Base-by-base conservation (phyloP, 306 rosid genomes). In the Alnus glutinosa region DNA sequence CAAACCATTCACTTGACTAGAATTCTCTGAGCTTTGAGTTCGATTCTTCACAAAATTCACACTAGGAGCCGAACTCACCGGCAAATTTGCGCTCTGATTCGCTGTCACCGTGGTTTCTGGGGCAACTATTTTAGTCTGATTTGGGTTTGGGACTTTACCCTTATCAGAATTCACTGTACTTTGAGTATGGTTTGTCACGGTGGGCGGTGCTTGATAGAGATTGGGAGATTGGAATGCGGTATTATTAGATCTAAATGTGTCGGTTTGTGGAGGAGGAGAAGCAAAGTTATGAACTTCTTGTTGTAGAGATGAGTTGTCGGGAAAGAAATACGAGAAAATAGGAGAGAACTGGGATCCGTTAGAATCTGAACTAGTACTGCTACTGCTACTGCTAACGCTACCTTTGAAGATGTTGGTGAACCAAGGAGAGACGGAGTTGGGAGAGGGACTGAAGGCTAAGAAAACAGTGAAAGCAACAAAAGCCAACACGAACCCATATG, bases 401-500 rank as follows among this genome's bases (percentile, higher is more conserved):
- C 80, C 59, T 14, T 16, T 8, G 59, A 94, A 89, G 4, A 94
- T 79, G 85, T 79, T 87, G 71, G 89, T 62, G 79, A 92, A 89
- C 84, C 88, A 83, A 2, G 98, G 97, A 11, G 96, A 81, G 7
- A 78, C 78, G 11, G 94, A 81, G 79, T 80, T 87, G 0, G 88
- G 62, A 39, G 97, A 84, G 74, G 98, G 92, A 13, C 81, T 87
- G 57, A 90, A 90, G 48, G 92, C 93, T 62, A 95, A 47, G 87
- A 95, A 91, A 36, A 85, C 79, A 10, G 99, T 95, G 86, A 91
- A 81, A 78, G 78, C 82, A 51, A 95, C 84, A 74, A 93, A 93
- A 19, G 88, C 85, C 9, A 95, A 78, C 80, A 84, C 82, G 46
- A 87, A 89, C 70, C 90, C 94, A 78, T 90, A 95, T 0, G 85